Conservation (phyloP, 495 filamentous ascomycete genomes). For the Xylaria grammica region DNA sequence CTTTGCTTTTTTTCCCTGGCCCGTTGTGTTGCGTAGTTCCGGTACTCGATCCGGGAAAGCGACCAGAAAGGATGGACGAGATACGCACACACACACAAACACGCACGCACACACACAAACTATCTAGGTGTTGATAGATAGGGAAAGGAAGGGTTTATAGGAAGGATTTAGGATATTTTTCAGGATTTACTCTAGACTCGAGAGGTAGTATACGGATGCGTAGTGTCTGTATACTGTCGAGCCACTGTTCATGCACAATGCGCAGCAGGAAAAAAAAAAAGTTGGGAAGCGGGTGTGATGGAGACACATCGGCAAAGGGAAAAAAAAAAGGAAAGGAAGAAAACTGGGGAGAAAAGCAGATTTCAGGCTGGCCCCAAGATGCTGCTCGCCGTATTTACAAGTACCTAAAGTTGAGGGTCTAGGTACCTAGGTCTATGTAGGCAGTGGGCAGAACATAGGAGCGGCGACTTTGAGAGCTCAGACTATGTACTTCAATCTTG, state of each 20-base stretch:
- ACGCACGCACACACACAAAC: too few relatives aligned
- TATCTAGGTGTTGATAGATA: background rate
- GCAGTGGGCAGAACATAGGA: background rate
- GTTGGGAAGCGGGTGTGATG: conserved; percentile 23
- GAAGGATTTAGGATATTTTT: too few relatives aligned
- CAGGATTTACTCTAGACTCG: too few relatives aligned
- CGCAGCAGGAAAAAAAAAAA: conserved; percentile 29
- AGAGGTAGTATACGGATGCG: too few relatives aligned
- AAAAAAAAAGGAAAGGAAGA: conserved; percentile 31
- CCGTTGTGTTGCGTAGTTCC: too few relatives aligned
- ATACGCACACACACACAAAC: too few relatives aligned
- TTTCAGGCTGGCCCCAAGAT: conserved; percentile 12
- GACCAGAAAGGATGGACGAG: too few relatives aligned
- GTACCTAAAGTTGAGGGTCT: too few relatives aligned
- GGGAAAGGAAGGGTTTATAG: background rate
- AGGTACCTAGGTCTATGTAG: background rate
- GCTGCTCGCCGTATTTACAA: background rate
- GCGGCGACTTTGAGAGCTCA: too few relatives aligned
- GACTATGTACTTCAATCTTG: too few relatives aligned
- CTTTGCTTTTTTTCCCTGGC: too few relatives aligned
- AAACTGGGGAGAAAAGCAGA: conserved; percentile 32
- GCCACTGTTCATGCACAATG: conserved; percentile 20
- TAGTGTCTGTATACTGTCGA: conserved; percentile 12
- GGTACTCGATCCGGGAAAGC: too few relatives aligned
- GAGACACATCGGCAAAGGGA: conserved; percentile 27